phyloP scores from a whole-genome alignment of 2,329 filamentous ascomycete genomes.

The Fusarium musae region DNA sequence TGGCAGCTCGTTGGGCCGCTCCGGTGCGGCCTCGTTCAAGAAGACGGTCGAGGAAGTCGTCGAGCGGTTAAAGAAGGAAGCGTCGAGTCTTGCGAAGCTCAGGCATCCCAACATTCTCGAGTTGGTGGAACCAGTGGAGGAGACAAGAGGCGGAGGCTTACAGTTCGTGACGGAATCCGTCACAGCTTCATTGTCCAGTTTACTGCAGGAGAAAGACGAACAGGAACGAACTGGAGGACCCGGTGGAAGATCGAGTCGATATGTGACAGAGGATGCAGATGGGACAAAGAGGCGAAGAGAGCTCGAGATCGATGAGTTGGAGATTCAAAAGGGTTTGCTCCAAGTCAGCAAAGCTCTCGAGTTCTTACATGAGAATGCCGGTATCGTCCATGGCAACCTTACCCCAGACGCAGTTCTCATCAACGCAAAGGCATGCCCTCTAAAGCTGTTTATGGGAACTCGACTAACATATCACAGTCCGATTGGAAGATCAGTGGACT shows the following conservation, averaged over 20 bases:
- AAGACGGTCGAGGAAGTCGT: conserved; percentile 88
- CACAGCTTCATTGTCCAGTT: conserved; percentile 83
- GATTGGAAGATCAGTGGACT: conserved; percentile 99
- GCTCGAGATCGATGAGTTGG: conserved; percentile 93
- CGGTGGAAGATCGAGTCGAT: conserved; percentile 78
- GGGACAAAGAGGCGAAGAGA: conserved; percentile 79
- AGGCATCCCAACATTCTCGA: conserved; percentile 93
- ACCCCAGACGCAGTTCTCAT: conserved; percentile 94
- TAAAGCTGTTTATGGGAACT: background rate
- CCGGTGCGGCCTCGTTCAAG: conserved; percentile 74
- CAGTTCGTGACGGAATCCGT: conserved; percentile 97
- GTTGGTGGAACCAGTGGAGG: conserved; percentile 93
- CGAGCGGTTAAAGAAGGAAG: conserved; percentile 91
- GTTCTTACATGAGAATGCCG: conserved; percentile 94
- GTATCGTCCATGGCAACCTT: conserved; percentile 91
- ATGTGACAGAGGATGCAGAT: conserved; percentile 82
- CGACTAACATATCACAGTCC: conserved; percentile 65
- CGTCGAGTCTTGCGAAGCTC: conserved; percentile 85
- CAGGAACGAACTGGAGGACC: conserved; percentile 77
- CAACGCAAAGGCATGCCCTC: conserved; percentile 80
- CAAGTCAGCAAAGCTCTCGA: conserved; percentile 95
- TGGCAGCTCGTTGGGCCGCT: conserved; percentile 52
- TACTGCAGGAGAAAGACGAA: conserved; percentile 89
- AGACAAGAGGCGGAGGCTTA: conserved; percentile 87
- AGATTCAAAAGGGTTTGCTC: conserved; percentile 95